Conservation (phyloP, 2,329 filamentous ascomycete species). For the Knoxdaviesia proteae region DNA sequence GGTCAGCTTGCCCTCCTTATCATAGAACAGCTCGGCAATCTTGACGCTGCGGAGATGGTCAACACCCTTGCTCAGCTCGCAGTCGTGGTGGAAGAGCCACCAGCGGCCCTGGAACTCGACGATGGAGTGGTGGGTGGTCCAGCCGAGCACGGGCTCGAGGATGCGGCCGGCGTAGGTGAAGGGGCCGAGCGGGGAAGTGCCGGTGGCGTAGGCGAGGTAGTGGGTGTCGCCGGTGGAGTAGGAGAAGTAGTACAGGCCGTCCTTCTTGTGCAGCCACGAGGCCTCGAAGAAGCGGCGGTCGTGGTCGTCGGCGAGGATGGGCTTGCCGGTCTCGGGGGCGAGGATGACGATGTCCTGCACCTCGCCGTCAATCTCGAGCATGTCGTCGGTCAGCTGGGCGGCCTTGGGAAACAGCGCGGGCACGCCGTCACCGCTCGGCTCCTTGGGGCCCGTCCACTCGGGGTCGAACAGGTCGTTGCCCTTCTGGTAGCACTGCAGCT, state of each 20-base stretch:
- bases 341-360: constrained; percentile 43
- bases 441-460: constrained; percentile 31
- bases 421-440: constrained; percentile 33
- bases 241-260: constrained; percentile 51
- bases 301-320: constrained; percentile 45
- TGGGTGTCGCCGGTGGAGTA: constrained; percentile 66
- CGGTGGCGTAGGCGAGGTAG: constrained; percentile 48
- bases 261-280: constrained; percentile 57
- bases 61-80: constrained; percentile 43
- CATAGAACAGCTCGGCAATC: constrained; percentile 54
- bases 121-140: constrained; percentile 68
- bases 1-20: constrained; percentile 40
- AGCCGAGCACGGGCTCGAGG: constrained; percentile 55
- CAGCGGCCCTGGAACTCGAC: constrained; percentile 51
- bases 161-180: constrained; percentile 54
- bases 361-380: constrained; percentile 35
- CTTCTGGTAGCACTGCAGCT: constrained; percentile 53
- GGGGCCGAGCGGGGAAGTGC: constrained; percentile 43
- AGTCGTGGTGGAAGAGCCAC: constrained; percentile 63
- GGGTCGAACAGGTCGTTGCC: constrained; percentile 33
- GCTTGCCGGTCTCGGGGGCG: constrained; percentile 36
- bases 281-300: constrained; percentile 62
- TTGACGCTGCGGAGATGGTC: constrained; percentile 56
- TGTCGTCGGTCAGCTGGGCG: constrained; percentile 40
- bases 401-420: constrained; percentile 45